Percentiles rank a stretch among this genome's conserved stretches.
Evolutionary conservation across 148 eudicot genomes (phyloP).

Genomic region (Talinum fruticosum): DNA sequence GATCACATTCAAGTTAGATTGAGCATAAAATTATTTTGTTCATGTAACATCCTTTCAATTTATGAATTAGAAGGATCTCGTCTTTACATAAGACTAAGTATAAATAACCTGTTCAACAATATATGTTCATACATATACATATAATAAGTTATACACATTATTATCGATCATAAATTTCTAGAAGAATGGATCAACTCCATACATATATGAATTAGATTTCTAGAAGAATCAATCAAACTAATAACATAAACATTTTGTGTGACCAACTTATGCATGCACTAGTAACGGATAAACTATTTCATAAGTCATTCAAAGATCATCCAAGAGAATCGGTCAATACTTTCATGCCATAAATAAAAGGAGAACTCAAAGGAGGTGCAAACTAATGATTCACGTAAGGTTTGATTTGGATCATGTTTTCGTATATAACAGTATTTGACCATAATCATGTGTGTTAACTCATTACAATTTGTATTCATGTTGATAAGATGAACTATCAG

Average conservation of each 20-base stretch:
- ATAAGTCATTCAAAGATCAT: neutral
- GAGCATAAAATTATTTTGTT: neutral
- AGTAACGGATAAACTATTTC: neutral
- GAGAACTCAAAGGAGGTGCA: no score
- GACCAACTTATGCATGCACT: slow-evolving; percentile 2
- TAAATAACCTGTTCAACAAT: neutral
- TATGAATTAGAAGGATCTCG: neutral
- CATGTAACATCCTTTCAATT: neutral
- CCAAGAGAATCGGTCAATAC: neutral
- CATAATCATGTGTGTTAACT: no score
- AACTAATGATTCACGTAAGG: no score
- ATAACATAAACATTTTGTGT: neutral
- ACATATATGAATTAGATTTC: neutral
- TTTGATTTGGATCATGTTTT: no score
- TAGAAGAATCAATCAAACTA: slow-evolving; percentile 9
- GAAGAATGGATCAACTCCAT: slow-evolving; percentile 11
- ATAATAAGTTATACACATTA: neutral
- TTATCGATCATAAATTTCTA: neutral
- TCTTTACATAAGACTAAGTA: neutral
- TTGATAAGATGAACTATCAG: no score
- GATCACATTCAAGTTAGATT: no score
- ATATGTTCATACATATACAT: neutral
- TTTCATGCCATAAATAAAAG: neutral
- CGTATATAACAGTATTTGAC: no score
- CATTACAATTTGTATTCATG: no score